phyloP scores from a whole-genome alignment of 108 stramenopile species.

The Nitzschia sp. region DNA sequence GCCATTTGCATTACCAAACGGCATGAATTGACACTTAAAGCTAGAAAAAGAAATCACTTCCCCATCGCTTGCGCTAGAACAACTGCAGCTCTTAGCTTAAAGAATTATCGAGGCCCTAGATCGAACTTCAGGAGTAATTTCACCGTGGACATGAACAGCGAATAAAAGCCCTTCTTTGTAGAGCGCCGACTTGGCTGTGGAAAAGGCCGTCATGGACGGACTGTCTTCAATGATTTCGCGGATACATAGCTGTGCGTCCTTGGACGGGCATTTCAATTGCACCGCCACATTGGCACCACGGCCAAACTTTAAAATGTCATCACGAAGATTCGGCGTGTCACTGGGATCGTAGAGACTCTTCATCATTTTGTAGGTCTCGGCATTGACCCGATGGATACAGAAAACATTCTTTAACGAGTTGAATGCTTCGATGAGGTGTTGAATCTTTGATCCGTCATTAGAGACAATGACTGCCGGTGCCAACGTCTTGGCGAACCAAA shows the following conservation, averaged over 20 bases:
- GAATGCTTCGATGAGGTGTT: conserved; percentile 29
- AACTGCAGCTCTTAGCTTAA: too few species aligned
- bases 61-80: too few species aligned
- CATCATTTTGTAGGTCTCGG: conserved; percentile 60
- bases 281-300: conserved; percentile 42
- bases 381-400: conserved; percentile 36
- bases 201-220: conserved; percentile 71
- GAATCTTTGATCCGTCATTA: conserved; percentile 14
- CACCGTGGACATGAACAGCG: conserved; percentile 49
- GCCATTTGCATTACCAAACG: too few species aligned
- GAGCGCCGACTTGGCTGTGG: conserved; percentile 54
- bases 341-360: conserved; percentile 61
- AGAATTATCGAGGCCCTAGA: conserved; percentile 56
- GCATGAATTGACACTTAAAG: too few species aligned
- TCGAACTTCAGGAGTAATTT: conserved; percentile 58
- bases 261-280: conserved; percentile 39
- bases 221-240: conserved; percentile 75
- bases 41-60: background rate
- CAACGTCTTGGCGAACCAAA: conserved; percentile 51
- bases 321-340: conserved; percentile 62
- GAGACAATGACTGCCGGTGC: conserved; percentile 65
- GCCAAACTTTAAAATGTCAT: conserved; percentile 57
- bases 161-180: conserved; percentile 64
- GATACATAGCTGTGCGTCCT: conserved; percentile 55
- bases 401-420: conserved; percentile 10